A percentile compares a stretch with the other conserved stretches of the same genome.
Evolutionary conservation across 2,329 filamentous ascomycete genomes (phyloP).

Genomic region (Rugonectria rugulosa): DNA sequence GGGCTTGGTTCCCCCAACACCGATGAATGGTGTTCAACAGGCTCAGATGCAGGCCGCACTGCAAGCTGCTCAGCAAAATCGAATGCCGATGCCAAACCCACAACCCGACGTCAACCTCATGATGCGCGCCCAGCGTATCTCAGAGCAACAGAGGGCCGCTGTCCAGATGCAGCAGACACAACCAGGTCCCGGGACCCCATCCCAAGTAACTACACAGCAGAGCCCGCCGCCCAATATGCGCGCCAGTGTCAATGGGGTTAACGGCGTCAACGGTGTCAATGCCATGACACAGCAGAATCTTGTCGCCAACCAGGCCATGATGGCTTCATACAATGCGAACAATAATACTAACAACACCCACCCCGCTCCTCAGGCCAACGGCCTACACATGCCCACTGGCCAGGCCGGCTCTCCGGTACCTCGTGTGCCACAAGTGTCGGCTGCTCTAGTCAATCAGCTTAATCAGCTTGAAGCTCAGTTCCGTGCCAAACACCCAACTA

Average conservation of each 20-base stretch:
- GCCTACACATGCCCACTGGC: constrained; percentile 56
- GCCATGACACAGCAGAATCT: constrained; percentile 61
- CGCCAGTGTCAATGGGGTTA: constrained; percentile 40
- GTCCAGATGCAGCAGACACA: constrained; percentile 57
- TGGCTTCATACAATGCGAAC: constrained; percentile 56
- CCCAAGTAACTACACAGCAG: constrained; percentile 46
- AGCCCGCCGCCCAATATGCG: constrained; percentile 54
- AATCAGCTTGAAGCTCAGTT: constrained; percentile 61
- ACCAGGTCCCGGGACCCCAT: constrained; percentile 43
- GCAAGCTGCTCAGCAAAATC: constrained; percentile 65
- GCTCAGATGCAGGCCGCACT: constrained; percentile 69
- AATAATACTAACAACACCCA: constrained; percentile 50
- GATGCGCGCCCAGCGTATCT: constrained; percentile 70
- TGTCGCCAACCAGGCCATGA: constrained; percentile 61
- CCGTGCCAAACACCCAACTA: constrained; percentile 58
- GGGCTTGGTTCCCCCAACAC: constrained; percentile 61
- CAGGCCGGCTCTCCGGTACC: constrained; percentile 55
- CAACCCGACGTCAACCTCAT: constrained; percentile 62
- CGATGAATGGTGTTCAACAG: constrained; percentile 72
- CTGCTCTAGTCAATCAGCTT: constrained; percentile 57
- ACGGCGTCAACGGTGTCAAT: constrained; percentile 46
- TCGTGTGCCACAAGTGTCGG: constrained; percentile 52
- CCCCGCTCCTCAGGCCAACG: constrained; percentile 53
- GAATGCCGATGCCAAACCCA: constrained; percentile 60
- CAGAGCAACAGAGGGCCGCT: constrained; percentile 67